phyloP scores from a whole-genome alignment of 139 green algal genomes.

The Chlamydomonas incerta region DNA sequence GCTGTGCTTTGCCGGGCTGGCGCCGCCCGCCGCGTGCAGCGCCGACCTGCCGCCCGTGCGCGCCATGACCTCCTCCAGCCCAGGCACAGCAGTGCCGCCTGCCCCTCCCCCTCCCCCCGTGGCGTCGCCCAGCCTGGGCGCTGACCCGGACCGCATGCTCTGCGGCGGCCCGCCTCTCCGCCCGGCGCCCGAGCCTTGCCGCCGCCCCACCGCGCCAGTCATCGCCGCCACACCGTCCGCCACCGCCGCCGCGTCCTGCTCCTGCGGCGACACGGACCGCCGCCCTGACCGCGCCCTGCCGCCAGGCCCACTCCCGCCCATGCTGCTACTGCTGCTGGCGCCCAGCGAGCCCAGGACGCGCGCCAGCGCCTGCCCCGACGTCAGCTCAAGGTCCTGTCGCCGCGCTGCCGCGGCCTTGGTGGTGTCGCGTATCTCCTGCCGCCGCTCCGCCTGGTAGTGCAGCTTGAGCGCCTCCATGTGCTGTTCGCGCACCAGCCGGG shows the following conservation, averaged over 20 bases:
- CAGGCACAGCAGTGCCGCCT: neutral
- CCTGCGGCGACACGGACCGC: too few relatives aligned
- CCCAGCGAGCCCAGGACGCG: neutral
- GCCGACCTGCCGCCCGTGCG: neutral
- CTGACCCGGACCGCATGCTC: neutral
- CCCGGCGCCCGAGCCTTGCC: too few relatives aligned
- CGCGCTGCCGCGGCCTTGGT: neutral
- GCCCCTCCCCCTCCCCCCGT: neutral
- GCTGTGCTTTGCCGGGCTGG: neutral
- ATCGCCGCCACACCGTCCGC: too few relatives aligned
- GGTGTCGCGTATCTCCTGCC: slow-evolving; percentile 20
- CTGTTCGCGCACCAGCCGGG: slow-evolving; percentile 41
- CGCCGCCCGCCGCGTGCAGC: neutral
- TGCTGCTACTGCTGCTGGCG: neutral
- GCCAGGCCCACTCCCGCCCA: too few relatives aligned
- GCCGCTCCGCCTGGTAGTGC: slow-evolving; percentile 20
- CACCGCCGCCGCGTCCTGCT: too few relatives aligned
- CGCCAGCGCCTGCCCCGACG: slow-evolving; percentile 27
- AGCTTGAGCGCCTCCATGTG: slow-evolving; percentile 29
- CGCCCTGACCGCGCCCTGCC: too few relatives aligned
- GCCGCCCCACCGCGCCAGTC: too few relatives aligned
- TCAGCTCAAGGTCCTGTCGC: slow-evolving; percentile 32
- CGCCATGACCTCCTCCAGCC: neutral
- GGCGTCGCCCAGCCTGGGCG: neutral
- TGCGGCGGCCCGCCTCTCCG: too few relatives aligned